Evolutionary conservation across 306 rosid species (phyloP).

Genomic region (Fragaria ananassa): DNA sequence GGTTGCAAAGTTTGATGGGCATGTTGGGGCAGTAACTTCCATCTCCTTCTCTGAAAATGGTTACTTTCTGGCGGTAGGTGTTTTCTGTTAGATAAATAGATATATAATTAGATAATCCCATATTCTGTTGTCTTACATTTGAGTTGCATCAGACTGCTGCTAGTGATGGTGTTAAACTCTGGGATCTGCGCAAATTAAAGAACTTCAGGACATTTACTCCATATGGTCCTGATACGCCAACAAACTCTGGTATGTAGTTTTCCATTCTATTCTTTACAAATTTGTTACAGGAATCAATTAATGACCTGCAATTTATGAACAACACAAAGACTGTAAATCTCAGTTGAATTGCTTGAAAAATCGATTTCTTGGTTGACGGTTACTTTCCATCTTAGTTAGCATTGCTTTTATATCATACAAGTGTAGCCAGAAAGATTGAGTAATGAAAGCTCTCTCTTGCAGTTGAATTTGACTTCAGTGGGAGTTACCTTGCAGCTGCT

Average conservation of each 20-base stretch:
- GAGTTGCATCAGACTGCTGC: conserved; percentile 80
- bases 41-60: conserved; percentile 97
- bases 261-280: background rate
- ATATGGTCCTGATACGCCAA: conserved; percentile 76
- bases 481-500: conserved; percentile 85
- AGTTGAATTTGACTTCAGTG: conserved; percentile 97
- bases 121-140: conserved; percentile 24
- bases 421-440: background rate
- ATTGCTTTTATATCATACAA: background rate
- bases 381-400: background rate
- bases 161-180: conserved; percentile 87
- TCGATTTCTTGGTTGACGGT: background rate
- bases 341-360: background rate
- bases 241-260: conserved; percentile 64
- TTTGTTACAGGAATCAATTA: background rate
- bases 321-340: background rate
- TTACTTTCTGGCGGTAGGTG: conserved; percentile 93
- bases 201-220: conserved; percentile 81
- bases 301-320: too few species aligned
- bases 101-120: conserved; percentile 1
- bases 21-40: conserved; percentile 80
- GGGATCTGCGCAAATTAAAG: conserved; percentile 94
- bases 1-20: conserved; percentile 94
- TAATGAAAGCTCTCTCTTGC: conserved; percentile 30
- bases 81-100: conserved; percentile 5